Evolutionary conservation across 495 filamentous ascomycete species (phyloP).

Genomic region (Arthonia radiata): DNA sequence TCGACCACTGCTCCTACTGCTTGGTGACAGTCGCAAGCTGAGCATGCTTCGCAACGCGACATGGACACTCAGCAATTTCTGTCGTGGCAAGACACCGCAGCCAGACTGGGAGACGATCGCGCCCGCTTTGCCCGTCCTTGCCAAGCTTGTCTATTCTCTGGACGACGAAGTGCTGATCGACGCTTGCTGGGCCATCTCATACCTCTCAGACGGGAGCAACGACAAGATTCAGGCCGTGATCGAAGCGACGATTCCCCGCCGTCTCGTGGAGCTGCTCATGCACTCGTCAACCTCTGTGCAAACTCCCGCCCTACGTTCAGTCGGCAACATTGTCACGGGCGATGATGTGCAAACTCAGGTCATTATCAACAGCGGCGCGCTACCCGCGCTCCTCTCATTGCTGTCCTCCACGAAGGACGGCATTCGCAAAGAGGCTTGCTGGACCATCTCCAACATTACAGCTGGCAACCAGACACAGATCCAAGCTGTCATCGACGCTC

Average conservation of each 20-base stretch:
- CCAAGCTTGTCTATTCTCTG: slow-evolving; percentile 93
- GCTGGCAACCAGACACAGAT: slow-evolving; percentile 96
- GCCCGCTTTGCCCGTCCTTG: slow-evolving; percentile 84
- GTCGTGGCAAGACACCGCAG: slow-evolving; percentile 97
- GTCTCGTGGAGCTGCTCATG: slow-evolving; percentile 91
- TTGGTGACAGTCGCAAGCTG: slow-evolving; percentile 94
- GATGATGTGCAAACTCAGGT: slow-evolving; percentile 98
- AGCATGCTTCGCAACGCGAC: slow-evolving; percentile 98
- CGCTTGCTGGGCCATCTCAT: slow-evolving; percentile 99
- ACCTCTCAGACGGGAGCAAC: slow-evolving; percentile 95
- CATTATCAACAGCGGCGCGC: slow-evolving; percentile 92
- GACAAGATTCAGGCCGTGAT: slow-evolving; percentile 99
- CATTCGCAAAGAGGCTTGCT: slow-evolving; percentile 98
- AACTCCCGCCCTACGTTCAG: slow-evolving; percentile 87
- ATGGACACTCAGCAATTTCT: slow-evolving; percentile 99
- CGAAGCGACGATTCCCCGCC: slow-evolving; percentile 90
- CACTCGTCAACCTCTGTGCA: slow-evolving; percentile 98
- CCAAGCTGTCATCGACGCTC: slow-evolving; percentile 86
- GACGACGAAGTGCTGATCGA: slow-evolving; percentile 98
- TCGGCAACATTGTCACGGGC: slow-evolving; percentile 97
- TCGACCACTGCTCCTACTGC: slow-evolving; percentile 60
- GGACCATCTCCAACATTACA: slow-evolving; percentile 98
- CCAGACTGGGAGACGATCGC: slow-evolving; percentile 94
- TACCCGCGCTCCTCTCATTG: slow-evolving; percentile 75
- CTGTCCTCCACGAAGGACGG: slow-evolving; percentile 94